These are phyloP conservation scores for Rubia balearica DNA, from an alignment of 305 asterid species.

Conservation along the genomic window DNA sequence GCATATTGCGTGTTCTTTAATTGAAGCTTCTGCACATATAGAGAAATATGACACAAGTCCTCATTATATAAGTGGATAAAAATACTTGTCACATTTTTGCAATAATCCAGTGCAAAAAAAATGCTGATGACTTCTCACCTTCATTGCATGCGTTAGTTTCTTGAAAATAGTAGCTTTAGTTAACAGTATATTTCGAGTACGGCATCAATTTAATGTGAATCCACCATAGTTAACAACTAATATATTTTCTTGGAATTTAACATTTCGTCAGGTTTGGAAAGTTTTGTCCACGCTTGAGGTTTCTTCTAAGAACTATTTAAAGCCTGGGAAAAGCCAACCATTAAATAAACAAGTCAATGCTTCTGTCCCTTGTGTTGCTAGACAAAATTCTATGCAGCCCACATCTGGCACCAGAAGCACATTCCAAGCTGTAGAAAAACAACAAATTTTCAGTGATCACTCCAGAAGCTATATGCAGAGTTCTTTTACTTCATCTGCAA, in stretches of 20 bases:
- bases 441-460: slow-evolving; percentile 30
- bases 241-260: slow-evolving; percentile 20
- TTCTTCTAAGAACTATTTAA: slow-evolving; percentile 56
- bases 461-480: slow-evolving; percentile 24
- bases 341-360: slow-evolving; percentile 31
- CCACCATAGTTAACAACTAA: background rate
- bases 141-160: background rate
- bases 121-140: background rate
- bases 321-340: slow-evolving; percentile 75
- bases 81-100: background rate
- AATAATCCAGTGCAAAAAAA: background rate
- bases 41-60: background rate
- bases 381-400: slow-evolving; percentile 33
- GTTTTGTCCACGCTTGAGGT: slow-evolving; percentile 55
- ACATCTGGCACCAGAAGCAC: slow-evolving; percentile 31
- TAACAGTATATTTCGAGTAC: background rate
- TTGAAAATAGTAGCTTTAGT: slow-evolving; percentile 4
- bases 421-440: slow-evolving; percentile 28
- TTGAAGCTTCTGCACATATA: background rate
- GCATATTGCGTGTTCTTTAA: background rate
- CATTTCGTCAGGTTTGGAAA: slow-evolving; percentile 76
- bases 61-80: background rate
- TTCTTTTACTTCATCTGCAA: slow-evolving; percentile 29
- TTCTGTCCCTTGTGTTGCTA: slow-evolving; percentile 35
- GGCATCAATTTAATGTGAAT: background rate